Percentiles rank a stretch among this genome's conserved stretches.
These are phyloP conservation scores for Oryza coarctata DNA, from an alignment of 176 grass and related monocot genomes.

Conservation along the genomic window DNA sequence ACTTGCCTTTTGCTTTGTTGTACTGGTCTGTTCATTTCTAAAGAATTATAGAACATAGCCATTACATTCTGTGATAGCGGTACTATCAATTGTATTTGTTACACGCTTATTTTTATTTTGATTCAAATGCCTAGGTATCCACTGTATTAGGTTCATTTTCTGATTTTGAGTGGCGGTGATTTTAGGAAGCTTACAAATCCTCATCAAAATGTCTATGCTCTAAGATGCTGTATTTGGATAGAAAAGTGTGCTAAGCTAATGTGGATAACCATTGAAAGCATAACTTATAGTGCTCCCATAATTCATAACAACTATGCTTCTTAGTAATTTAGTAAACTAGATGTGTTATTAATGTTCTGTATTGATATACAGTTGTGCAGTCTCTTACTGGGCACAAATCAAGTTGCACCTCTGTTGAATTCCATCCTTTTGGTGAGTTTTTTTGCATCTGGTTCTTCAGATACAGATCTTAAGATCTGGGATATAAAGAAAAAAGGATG, in stretches of 20 bases:
- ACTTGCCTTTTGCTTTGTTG: not conserved
- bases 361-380: conserved; percentile 73
- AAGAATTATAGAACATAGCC: not conserved
- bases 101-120: conserved; percentile 26
- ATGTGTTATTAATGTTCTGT: conserved; percentile 43
- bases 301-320: not conserved
- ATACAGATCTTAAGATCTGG: conserved; percentile 98
- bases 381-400: conserved; percentile 78
- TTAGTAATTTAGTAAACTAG: not conserved
- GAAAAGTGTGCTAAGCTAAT: conserved; percentile 4
- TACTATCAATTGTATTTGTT: not conserved
- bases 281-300: not conserved
- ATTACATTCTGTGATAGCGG: not conserved
- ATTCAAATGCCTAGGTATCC: not conserved
- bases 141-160: not conserved
- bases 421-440: conserved; percentile 98
- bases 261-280: not conserved
- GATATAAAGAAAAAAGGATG: conserved; percentile 99
- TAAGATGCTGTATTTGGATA: not conserved
- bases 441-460: conserved; percentile 92
- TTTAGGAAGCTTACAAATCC: not conserved
- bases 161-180: not conserved
- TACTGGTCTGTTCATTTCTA: not conserved
- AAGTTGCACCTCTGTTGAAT: conserved; percentile 79
- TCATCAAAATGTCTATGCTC: not conserved